These are phyloP conservation scores for Radiomyces spectabilis DNA, from an alignment of 192 early-diverging fungal genomes.

Conservation along the genomic window DNA sequence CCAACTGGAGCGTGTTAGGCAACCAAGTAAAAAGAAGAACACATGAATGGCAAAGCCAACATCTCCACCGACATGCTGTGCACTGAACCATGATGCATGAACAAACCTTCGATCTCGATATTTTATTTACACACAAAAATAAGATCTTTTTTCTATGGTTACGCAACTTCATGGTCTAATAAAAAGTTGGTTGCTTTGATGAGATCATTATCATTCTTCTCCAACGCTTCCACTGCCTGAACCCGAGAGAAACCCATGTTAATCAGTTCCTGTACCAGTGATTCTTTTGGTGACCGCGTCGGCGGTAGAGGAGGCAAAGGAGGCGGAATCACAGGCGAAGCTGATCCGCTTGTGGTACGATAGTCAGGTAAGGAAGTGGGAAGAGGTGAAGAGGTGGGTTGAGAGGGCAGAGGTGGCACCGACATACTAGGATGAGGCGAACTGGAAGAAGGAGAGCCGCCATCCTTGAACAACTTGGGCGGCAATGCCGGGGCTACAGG, in stretches of 20 bases:
- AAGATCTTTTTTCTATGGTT: no score
- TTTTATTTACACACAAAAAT: no score
- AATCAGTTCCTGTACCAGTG: slow-evolving; percentile 34
- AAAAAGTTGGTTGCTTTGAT: slow-evolving; percentile 72
- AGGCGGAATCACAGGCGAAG: slow-evolving; percentile 1
- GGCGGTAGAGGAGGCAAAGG: slow-evolving; percentile 9
- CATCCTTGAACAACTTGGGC: slow-evolving; percentile 14
- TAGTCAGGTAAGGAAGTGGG: no score
- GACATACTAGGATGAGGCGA: background rate
- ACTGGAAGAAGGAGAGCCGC: background rate
- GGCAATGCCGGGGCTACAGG: slow-evolving; percentile 19
- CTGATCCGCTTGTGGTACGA: background rate
- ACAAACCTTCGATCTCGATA: no score
- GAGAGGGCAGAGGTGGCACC: background rate
- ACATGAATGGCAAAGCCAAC: no score
- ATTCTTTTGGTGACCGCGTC: background rate
- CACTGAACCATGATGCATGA: no score
- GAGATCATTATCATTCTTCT: slow-evolving; percentile 69
- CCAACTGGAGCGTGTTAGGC: no score
- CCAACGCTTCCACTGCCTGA: slow-evolving; percentile 65
- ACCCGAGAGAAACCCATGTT: slow-evolving; percentile 70
- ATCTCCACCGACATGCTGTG: no score
- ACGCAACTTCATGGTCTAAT: slow-evolving; percentile 59
- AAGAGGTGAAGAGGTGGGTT: slow-evolving; percentile 3
- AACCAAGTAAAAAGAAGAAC: no score